Base-by-base conservation (phyloP, 2,329 filamentous ascomycete genomes). In the Botrytis tulipae region DNA sequence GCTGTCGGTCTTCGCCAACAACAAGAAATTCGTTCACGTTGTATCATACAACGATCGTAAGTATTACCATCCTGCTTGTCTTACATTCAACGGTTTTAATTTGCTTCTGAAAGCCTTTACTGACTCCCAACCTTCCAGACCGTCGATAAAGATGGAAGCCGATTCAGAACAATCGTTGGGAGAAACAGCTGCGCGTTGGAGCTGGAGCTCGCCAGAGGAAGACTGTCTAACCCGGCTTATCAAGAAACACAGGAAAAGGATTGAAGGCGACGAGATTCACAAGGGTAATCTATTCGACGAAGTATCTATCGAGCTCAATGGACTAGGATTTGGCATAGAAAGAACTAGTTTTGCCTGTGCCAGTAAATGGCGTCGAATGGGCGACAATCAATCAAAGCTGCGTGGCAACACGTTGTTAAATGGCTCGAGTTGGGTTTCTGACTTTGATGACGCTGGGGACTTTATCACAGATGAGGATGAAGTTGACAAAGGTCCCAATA, bases 401-500 rank as follows among this genome's bases (percentile, higher is more conserved):
- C 5, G 42, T 44, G 16, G 42, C 42, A 8, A 20, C 42, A 3
- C 42, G 20, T 20, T 20, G 7, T 20, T 2, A 44, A 44, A 44
- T 44, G 42, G 18, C 42, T 8, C 16, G 7, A 20, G 20, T 44
- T 20, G 16, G 18, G 18, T 20, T 66, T 29, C 3, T 22, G 40
- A 25, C 44, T 6, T 32, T 12, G 40, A 8, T 32, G 37, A 14
- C 4, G 8, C 29, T 9, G 20, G 10, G n/a, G 1, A 35, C 6
- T 22, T 5, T 37, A 35, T 3, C 25, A 7, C 44, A 37, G 10
- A 37, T 18, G 44, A n/a, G 14, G 32, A 66, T 48, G 44, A 46
- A 35, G 42, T 8, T 22, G 29, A 32, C 1, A 0, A 14, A 35
- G 20, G 4, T 1, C 0, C 5, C 22, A 44, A 2, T 25, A 25